These are phyloP conservation scores for Alternaria infectoria DNA, from an alignment of 2,329 filamentous ascomycete species.

Conservation along the genomic window DNA sequence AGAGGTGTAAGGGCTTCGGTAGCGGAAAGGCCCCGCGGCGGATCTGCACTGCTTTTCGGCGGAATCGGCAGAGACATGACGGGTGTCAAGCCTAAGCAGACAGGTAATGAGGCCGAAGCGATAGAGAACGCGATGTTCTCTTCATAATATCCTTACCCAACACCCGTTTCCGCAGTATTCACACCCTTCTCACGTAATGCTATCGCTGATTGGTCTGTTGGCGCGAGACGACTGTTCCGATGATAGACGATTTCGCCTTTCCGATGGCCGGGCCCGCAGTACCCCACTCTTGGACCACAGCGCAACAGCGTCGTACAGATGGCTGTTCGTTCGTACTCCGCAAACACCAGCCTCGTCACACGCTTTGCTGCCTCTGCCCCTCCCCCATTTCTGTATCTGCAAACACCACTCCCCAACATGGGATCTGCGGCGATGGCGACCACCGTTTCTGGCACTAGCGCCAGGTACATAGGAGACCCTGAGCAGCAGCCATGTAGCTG, in stretches of 20 bases:
- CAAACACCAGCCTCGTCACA: constrained; percentile 2
- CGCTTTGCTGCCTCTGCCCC: constrained; percentile 10
- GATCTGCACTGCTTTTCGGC: constrained; percentile 36
- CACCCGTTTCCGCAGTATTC: constrained; percentile 12
- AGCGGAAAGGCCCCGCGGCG: constrained; percentile 33
- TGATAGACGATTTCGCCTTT: constrained; percentile 3
- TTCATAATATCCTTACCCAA: constrained; percentile 4
- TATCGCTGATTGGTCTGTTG: constrained; percentile 26
- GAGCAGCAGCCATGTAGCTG: constrained; percentile 15
- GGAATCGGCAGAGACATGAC: constrained; percentile 40
- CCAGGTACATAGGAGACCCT: constrained; percentile 37
- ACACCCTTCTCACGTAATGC: constrained; percentile 27
- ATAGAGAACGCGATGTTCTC: not conserved
- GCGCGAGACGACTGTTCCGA: not conserved
- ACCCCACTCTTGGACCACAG: constrained; percentile 30
- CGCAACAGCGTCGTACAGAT: not conserved
- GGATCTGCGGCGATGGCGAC: constrained; percentile 18
- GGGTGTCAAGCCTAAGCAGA: not conserved
- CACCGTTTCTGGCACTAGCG: constrained; percentile 21
- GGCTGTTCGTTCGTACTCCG: not conserved
- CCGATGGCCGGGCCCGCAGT: not conserved
- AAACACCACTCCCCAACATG: constrained; percentile 30
- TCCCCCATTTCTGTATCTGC: constrained; percentile 38
- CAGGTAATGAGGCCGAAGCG: no score
- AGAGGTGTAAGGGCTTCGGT: constrained; percentile 63